A percentile compares a stretch with the other conserved stretches of the same genome.
Conservation (phyloP, 345 rosid species). For the Toxicodendron radicans region DNA sequence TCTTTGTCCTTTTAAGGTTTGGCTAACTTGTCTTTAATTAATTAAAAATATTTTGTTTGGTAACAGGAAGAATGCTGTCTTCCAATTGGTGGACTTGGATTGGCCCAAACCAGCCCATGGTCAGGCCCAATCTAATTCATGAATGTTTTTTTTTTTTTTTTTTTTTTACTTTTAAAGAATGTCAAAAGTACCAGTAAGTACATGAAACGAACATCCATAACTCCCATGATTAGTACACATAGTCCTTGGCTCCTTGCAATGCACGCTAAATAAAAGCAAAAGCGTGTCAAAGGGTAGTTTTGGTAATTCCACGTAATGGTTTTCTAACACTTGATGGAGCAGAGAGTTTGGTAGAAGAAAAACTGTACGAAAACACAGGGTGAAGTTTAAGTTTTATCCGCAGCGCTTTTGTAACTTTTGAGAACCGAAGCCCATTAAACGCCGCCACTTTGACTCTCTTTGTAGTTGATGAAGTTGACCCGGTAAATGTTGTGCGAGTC, state of each 20-base stretch:
- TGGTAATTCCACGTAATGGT: not conserved
- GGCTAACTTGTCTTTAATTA: no score
- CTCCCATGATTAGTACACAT: no score
- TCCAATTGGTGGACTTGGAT: no score
- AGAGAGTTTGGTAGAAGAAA: not conserved
- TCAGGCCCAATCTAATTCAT: not conserved
- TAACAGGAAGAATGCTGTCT: no score
- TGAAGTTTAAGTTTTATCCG: not conserved
- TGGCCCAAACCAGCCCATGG: not conserved
- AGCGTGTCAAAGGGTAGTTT: constrained; percentile 1
- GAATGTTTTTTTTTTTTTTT: not conserved
- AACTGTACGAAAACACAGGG: not conserved
- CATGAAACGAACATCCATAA: no score
- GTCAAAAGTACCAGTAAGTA: not conserved
- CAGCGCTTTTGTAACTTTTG: not conserved
- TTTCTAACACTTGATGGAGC: no score
- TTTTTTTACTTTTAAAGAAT: not conserved
- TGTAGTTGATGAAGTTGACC: not conserved
- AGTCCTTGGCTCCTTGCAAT: no score
- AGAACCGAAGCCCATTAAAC: not conserved
- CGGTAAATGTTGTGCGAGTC: constrained; percentile 9
- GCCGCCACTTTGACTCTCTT: constrained; percentile 21
- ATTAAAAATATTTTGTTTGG: no score
- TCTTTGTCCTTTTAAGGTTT: no score
- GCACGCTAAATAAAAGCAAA: no score